Conservation (phyloP, 2,329 filamentous ascomycete species). For the Fusarium kyushuense region DNA sequence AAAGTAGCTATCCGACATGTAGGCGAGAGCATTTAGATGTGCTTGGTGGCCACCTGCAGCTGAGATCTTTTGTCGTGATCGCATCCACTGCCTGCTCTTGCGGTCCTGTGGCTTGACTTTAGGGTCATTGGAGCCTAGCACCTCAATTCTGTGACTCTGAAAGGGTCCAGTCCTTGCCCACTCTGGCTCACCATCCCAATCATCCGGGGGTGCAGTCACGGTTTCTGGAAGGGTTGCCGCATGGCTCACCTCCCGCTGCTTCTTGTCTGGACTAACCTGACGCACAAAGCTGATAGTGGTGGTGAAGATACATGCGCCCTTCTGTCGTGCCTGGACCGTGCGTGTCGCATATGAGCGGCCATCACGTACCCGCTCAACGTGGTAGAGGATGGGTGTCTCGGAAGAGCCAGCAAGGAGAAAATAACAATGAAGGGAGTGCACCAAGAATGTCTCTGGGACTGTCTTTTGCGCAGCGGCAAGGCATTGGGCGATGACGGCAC, state of each 20-base stretch:
- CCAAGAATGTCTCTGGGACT: constrained; percentile 80
- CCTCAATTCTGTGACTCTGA: constrained; percentile 58
- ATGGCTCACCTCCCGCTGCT: constrained; percentile 74
- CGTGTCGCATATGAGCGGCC: constrained; percentile 90
- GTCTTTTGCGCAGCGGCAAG: constrained; percentile 90
- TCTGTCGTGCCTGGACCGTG: constrained; percentile 94
- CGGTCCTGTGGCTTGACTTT: constrained; percentile 71
- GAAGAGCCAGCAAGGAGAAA: constrained; percentile 92
- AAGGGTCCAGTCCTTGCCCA: constrained; percentile 65
- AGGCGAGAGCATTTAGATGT: constrained; percentile 88
- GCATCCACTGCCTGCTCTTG: constrained; percentile 79
- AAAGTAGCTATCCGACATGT: constrained; percentile 93
- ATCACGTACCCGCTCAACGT: constrained; percentile 93
- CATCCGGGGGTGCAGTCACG: constrained; percentile 54
- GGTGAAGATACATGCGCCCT: constrained; percentile 91
- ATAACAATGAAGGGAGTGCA: constrained; percentile 99
- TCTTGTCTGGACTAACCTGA: constrained; percentile 66
- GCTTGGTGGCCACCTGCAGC: constrained; percentile 79
- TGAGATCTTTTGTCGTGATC: constrained; percentile 79
- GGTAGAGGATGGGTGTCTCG: constrained; percentile 89
- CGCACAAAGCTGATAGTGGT: constrained; percentile 91
- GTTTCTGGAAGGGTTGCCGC: constrained; percentile 68
- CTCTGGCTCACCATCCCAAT: constrained; percentile 59
- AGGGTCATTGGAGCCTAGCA: constrained; percentile 54
- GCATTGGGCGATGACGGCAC: constrained; percentile 91